phyloP scores from a whole-genome alignment of 2,329 filamentous ascomycete species.

The Boeremia lycopersici region DNA sequence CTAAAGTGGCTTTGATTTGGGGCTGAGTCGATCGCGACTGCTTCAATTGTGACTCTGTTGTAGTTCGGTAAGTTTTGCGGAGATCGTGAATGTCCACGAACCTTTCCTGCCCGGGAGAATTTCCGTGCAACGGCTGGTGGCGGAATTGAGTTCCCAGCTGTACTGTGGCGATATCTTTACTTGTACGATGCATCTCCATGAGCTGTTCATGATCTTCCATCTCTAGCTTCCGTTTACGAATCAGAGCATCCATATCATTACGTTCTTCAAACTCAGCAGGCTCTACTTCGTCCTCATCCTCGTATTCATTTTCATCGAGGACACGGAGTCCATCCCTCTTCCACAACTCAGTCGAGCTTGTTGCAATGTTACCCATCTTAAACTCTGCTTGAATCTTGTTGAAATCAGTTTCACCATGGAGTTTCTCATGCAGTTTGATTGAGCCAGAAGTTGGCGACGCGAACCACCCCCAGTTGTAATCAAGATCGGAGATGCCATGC shows the following conservation, averaged over 20 bases:
- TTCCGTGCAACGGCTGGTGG: neutral
- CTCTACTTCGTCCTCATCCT: conserved; percentile 47
- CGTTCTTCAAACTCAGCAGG: conserved; percentile 23
- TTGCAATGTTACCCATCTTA: conserved; percentile 40
- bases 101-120: neutral
- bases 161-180: neutral
- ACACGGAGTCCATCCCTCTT: conserved; percentile 57
- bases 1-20: neutral
- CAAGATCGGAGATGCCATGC: conserved; percentile 48
- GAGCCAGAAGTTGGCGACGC: conserved; percentile 45
- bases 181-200: neutral
- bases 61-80: neutral
- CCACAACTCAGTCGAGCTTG: conserved; percentile 53
- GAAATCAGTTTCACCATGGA: conserved; percentile 50
- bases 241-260: conserved; percentile 45
- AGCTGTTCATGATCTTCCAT: conserved; percentile 24
- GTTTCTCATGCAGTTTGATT: conserved; percentile 46
- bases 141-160: neutral
- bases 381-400: conserved; percentile 46
- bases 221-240: conserved; percentile 47
- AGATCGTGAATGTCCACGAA: neutral
- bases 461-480: conserved; percentile 57
- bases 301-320: conserved; percentile 46
- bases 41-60: neutral
- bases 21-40: neutral